Base-by-base conservation (phyloP, 2,329 filamentous ascomycete genomes). In the Stagonosporopsis vannaccii region DNA sequence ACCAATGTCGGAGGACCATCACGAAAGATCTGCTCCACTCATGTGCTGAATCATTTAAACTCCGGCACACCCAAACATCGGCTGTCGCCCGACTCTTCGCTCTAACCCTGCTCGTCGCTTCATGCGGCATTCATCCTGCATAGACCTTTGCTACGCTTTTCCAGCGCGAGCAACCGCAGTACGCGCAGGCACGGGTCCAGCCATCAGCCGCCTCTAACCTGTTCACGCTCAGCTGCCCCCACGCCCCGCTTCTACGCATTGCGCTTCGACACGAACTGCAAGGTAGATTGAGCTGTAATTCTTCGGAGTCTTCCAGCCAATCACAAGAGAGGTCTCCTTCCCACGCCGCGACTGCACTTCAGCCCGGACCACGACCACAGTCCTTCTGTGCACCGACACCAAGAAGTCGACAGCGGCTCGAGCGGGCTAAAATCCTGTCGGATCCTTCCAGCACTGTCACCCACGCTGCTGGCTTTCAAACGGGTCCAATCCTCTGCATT, bases 281-380 rank as follows among this genome's bases (percentile, higher is more conserved):
- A 58, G 61, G 58, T 63, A 67, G 48, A 55, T 63, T 59, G 60
- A 60, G 58, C 60, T 61, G 58, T 55, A 47, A 58, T 48, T 62
- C 62, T 59, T 61, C 51, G 40, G 49, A 57, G 49, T 40, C 43
- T 49, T 22, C 63, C 51, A 56, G 57, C 72, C 72, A 74, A 75
- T 74, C 65, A 60, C 58, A 51, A 47, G 59, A 56, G 36, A 46
- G 39, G 47, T 42, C 40, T 59, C 42, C 57, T 58, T 70, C 63
- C 68, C 66, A 70, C 70, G 68, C 65, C 64, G 67, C 63, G 69
- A 58, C 57, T 60, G 57, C 68, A 68, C 67, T 9, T 56, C 36
- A 44, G 23, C 68, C 69, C 65, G 70, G 65, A 70, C 61, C 65
- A 50, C 61, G 32, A 30, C 17, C 19, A 39, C 60, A 59, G 37